Evolutionary conservation across 2,329 filamentous ascomycete species (phyloP).

Genomic region (Didymellaceae sp.): DNA sequence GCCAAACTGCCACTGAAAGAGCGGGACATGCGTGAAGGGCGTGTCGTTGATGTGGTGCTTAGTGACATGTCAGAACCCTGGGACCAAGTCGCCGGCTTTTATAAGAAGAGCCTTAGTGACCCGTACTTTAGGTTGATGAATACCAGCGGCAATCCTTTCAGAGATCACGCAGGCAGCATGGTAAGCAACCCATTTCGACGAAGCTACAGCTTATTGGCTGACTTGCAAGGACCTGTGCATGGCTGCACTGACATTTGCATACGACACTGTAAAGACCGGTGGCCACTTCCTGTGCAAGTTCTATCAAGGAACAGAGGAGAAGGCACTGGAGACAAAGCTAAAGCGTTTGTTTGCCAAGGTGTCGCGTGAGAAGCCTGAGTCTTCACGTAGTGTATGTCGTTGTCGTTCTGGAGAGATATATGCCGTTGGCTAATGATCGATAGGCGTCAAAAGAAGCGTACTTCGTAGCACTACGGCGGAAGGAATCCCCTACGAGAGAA

Average conservation of each 20-base stretch:
- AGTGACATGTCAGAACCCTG: conserved; percentile 99
- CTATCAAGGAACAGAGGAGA: conserved; percentile 90
- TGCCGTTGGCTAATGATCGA: conserved; percentile 17
- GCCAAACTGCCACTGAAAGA: conserved; percentile 39
- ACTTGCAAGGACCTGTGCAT: conserved; percentile 80
- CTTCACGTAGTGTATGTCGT: conserved; percentile 75
- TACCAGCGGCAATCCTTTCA: conserved; percentile 84
- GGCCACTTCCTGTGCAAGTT: conserved; percentile 98
- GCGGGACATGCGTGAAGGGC: conserved; percentile 53
- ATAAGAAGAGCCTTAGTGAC: conserved; percentile 90
- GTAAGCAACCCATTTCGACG: conserved; percentile 59
- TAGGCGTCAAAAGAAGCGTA: conserved; percentile 86
- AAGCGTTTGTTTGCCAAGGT: conserved; percentile 81
- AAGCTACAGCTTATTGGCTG: neutral
- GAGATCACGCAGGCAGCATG: conserved; percentile 94
- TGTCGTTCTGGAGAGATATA: neutral
- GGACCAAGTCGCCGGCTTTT: conserved; percentile 78
- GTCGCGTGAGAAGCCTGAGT: conserved; percentile 86
- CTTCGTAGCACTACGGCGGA: conserved; percentile 80
- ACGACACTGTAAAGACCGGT: conserved; percentile 79
- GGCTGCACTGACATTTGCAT: conserved; percentile 83
- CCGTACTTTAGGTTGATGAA: conserved; percentile 99
- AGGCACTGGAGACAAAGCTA: conserved; percentile 74
- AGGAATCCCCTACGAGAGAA: conserved; percentile 56
- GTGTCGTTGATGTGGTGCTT: conserved; percentile 86